These are phyloP conservation scores for Huntiella decipiens DNA, from an alignment of 2,329 filamentous ascomycete species.

Conservation along the genomic window DNA sequence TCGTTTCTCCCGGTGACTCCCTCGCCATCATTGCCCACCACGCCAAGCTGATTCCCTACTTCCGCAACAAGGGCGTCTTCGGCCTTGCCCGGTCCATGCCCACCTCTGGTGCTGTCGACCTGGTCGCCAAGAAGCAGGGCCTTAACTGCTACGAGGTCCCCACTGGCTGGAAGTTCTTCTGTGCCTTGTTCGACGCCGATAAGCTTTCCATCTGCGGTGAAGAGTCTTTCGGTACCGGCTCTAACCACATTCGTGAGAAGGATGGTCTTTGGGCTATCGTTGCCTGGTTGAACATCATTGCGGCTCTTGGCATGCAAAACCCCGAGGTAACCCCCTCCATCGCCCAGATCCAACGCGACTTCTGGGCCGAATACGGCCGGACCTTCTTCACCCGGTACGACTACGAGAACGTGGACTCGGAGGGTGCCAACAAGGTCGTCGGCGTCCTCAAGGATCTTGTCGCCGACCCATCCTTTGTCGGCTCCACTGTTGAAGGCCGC, in stretches of 20 bases:
- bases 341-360: constrained; percentile 87
- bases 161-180: constrained; percentile 99
- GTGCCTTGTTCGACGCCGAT: constrained; percentile 78
- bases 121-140: constrained; percentile 86
- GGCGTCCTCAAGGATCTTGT: constrained; percentile 64
- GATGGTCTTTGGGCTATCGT: constrained; percentile 95
- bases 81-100: constrained; percentile 95
- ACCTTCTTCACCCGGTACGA: constrained; percentile 99
- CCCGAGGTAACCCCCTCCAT: constrained; percentile 73
- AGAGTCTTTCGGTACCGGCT: constrained; percentile 94
- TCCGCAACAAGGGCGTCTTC: constrained; percentile 91
- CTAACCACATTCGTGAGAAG: constrained; percentile 98
- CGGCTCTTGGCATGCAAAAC: constrained; percentile 70
- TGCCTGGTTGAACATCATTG: constrained; percentile 97
- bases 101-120: constrained; percentile 84
- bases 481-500: constrained; percentile 59
- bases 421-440: constrained; percentile 79
- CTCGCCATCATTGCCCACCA: constrained; percentile 97
- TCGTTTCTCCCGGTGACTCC: constrained; percentile 93
- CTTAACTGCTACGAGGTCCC: constrained; percentile 90
- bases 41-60: constrained; percentile 90
- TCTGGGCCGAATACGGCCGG: constrained; percentile 90
- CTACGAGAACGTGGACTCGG: constrained; percentile 86
- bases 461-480: constrained; percentile 54
- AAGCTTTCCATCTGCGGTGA: constrained; percentile 98